A percentile compares a stretch with the other conserved stretches of the same genome.
Evolutionary conservation across 2,329 filamentous ascomycete genomes (phyloP).

Genomic region (Myriosclerotinia duriaeana): DNA sequence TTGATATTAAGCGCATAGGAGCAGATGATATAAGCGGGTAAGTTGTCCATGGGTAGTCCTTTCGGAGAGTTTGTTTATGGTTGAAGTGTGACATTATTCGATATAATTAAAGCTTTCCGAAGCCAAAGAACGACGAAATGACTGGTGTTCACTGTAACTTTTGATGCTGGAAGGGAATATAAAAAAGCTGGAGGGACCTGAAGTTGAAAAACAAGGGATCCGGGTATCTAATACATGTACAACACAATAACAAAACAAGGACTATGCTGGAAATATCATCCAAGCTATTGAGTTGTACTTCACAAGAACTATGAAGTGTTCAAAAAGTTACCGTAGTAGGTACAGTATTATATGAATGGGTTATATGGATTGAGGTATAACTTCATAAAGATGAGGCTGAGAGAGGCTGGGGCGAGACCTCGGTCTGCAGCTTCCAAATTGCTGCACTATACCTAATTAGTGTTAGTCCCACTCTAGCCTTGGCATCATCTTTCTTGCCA

Average conservation of each 20-base stretch:
- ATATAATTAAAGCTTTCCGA: not conserved
- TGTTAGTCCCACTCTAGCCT: not conserved
- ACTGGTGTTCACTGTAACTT: not conserved
- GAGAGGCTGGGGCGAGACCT: conserved; percentile 16
- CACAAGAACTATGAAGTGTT: not conserved
- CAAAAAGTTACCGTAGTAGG: not conserved
- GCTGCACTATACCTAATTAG: not conserved
- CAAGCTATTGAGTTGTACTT: not conserved
- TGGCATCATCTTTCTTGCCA: conserved; percentile 11
- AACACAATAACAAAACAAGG: not conserved
- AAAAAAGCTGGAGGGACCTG: conserved; percentile 7
- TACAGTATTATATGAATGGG: conserved; percentile 3
- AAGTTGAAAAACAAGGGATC: conserved; percentile 4
- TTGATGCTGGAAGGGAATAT: not conserved
- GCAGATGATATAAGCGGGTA: conserved; percentile 55
- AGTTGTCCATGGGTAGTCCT: conserved; percentile 25
- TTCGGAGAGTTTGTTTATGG: conserved; percentile 22
- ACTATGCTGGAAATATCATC: conserved; percentile 4
- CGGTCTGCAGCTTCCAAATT: not conserved
- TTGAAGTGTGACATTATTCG: conserved; percentile 15
- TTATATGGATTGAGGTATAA: not conserved
- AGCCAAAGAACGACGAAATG: not conserved
- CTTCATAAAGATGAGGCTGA: conserved; percentile 15
- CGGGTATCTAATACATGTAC: not conserved
- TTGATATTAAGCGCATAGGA: conserved; percentile 67